These are phyloP conservation scores for Cladophialophora bantiana DNA, from an alignment of 2,329 filamentous ascomycete species.

Conservation along the genomic window DNA sequence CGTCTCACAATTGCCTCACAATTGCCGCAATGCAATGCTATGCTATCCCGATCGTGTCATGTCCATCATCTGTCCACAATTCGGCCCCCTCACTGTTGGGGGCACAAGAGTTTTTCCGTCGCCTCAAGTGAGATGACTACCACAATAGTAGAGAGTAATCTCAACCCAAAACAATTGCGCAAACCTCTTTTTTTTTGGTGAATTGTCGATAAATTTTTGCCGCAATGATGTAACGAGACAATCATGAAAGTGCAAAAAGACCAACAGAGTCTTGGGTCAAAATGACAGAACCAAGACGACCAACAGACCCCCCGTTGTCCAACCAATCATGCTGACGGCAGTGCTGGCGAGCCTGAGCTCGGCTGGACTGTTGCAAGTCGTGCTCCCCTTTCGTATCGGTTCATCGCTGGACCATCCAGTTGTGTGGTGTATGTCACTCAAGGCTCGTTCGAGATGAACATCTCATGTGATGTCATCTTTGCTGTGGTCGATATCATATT, in stretches of 20 bases:
- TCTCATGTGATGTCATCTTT: slow-evolving; percentile 27
- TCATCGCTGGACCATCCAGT: slow-evolving; percentile 38
- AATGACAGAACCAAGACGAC: neutral
- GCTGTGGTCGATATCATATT: slow-evolving; percentile 25
- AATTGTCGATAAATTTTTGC: neutral
- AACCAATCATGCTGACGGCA: neutral
- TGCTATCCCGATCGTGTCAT: neutral
- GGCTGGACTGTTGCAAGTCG: slow-evolving; percentile 38
- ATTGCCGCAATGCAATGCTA: neutral
- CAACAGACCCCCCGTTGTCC: neutral
- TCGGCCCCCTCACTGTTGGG: neutral
- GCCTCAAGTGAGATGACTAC: neutral
- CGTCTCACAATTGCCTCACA: neutral
- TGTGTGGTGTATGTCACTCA: slow-evolving; percentile 26
- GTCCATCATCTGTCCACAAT: slow-evolving; percentile 1
- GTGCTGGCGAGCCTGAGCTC: slow-evolving; percentile 19
- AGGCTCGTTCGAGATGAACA: slow-evolving; percentile 22
- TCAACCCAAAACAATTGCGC: slow-evolving; percentile 5
- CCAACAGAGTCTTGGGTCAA: neutral
- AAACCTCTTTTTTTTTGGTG: neutral
- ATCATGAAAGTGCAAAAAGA: neutral
- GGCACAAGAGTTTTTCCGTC: neutral
- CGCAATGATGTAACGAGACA: slow-evolving; percentile 5
- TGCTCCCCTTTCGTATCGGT: slow-evolving; percentile 34
- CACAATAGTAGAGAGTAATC: slow-evolving; percentile 3